Evolutionary conservation across 2,329 filamentous ascomycete species (phyloP).

Genomic region (Trichoderma endophyticum): DNA sequence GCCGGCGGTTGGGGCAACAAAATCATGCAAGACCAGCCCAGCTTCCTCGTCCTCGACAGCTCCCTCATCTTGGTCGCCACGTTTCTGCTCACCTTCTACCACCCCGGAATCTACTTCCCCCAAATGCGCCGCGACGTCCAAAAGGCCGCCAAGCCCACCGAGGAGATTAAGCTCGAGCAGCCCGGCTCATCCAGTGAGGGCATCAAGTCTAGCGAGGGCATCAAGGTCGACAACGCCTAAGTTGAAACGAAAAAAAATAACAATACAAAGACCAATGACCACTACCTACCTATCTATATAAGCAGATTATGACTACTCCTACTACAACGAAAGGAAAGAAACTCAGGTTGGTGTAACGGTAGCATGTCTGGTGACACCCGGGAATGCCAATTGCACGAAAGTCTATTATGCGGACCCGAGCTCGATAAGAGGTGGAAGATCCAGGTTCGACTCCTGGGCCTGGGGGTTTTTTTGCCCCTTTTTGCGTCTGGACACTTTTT

Average conservation of each 20-base stretch:
- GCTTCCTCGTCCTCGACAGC: constrained; percentile 56
- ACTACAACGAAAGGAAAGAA: neutral
- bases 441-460: neutral
- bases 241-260: neutral
- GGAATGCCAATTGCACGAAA: neutral
- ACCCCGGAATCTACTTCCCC: constrained; percentile 55
- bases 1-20: constrained; percentile 60
- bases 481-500: neutral
- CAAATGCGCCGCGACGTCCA: constrained; percentile 43
- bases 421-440: neutral
- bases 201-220: constrained; percentile 27
- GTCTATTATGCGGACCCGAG: neutral
- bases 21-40: constrained; percentile 60
- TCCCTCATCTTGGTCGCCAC: constrained; percentile 50
- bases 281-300: neutral
- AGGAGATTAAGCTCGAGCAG: constrained; percentile 26
- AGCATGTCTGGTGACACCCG: neutral
- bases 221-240: constrained; percentile 3
- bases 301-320: neutral
- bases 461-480: neutral
- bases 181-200: constrained; percentile 30
- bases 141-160: constrained; percentile 13
- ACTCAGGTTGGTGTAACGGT: neutral
- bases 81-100: constrained; percentile 49
- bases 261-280: neutral